A percentile compares a stretch with the other conserved stretches of the same genome.
Conservation (phyloP, 2,329 filamentous ascomycete species). For the Apiospora kogelbergensis region DNA sequence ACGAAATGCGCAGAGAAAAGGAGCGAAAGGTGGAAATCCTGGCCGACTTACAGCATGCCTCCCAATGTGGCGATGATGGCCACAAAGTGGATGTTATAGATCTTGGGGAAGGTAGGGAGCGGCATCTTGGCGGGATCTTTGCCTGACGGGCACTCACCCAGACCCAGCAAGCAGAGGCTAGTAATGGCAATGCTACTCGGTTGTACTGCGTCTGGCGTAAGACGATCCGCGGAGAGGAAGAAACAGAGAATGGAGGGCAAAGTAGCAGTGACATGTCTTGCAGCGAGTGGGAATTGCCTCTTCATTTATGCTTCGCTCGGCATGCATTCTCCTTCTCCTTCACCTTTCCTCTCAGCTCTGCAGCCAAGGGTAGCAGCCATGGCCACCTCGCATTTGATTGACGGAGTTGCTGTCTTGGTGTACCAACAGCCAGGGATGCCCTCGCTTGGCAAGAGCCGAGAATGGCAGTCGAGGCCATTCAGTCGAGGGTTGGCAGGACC, state of each 20-base stretch:
- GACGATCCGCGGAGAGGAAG: background rate
- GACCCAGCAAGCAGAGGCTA: background rate
- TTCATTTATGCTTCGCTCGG: background rate
- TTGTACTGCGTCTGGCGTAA: too few relatives aligned
- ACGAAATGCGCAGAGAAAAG: too few relatives aligned
- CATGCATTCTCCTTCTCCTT: background rate
- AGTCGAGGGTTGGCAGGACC: background rate
- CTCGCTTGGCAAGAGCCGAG: background rate
- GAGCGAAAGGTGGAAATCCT: background rate
- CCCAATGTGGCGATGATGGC: constrained; percentile 52
- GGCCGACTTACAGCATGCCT: constrained; percentile 42
- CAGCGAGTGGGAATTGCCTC: background rate
- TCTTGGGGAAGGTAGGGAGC: constrained; percentile 40
- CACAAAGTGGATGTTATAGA: constrained; percentile 55
- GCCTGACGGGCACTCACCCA: background rate
- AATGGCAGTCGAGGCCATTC: background rate
- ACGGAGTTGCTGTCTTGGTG: background rate
- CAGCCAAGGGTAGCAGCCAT: background rate
- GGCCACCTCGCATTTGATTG: background rate
- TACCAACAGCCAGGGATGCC: background rate
- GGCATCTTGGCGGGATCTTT: constrained; percentile 8
- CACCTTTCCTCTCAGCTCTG: background rate
- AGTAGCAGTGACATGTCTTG: background rate
- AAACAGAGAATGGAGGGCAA: background rate
- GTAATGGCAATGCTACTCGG: background rate